Evolutionary conservation across 179 eudicot species (phyloP).

Genomic region (Beta corolliflora): DNA sequence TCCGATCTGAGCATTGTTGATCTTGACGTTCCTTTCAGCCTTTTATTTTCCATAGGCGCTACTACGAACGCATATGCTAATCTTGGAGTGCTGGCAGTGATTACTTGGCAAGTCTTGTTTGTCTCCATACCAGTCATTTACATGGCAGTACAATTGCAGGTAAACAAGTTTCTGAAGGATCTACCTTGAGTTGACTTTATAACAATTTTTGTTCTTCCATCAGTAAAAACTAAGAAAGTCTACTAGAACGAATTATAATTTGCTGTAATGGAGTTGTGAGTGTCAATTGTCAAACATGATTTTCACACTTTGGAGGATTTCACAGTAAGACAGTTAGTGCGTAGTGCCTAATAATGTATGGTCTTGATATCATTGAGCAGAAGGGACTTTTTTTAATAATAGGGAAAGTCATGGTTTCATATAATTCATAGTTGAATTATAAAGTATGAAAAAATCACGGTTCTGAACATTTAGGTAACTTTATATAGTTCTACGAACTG

Average conservation of each 20-base stretch:
- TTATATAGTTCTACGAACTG: slow-evolving; percentile 1
- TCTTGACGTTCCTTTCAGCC: slow-evolving; percentile 66
- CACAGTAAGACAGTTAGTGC: too few relatives aligned
- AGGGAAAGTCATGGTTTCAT: not conserved
- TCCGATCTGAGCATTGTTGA: slow-evolving; percentile 79
- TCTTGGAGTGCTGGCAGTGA: slow-evolving; percentile 64
- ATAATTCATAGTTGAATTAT: not conserved
- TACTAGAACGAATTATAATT: not conserved
- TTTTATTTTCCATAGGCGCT: slow-evolving; percentile 51
- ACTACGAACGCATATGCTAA: slow-evolving; percentile 54
- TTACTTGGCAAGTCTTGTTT: slow-evolving; percentile 85
- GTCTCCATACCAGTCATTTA: slow-evolving; percentile 67
- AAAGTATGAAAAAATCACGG: not conserved
- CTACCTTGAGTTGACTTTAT: not conserved
- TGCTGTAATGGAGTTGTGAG: not conserved
- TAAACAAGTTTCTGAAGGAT: slow-evolving; percentile 18
- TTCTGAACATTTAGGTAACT: not conserved
- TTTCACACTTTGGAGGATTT: not conserved
- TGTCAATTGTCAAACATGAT: not conserved
- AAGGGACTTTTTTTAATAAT: not conserved
- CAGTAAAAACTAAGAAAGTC: not conserved
- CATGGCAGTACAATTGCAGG: slow-evolving; percentile 67
- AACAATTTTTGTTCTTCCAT: not conserved
- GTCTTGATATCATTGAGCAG: not conserved
- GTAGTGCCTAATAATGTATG: too few relatives aligned